Base-by-base conservation (phyloP, 352 stramenopile species). In the Peronospora tabacina region DNA sequence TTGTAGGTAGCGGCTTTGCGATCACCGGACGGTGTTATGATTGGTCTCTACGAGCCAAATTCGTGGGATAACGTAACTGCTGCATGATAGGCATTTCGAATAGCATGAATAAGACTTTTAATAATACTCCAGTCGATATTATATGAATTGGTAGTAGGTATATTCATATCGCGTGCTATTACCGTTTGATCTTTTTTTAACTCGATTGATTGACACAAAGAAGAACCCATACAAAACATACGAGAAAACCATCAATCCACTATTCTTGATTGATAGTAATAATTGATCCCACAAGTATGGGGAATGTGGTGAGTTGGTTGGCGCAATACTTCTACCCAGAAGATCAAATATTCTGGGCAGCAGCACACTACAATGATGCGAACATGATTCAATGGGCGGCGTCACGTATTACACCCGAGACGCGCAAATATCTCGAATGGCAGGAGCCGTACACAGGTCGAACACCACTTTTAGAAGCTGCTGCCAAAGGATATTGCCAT, bases 1-100 rank as follows among this genome's bases (percentile, higher is more conserved):
- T 58, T 32, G 26, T 51, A 92, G 77, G 78, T 96, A 32, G 87
- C 85, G 10, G 79, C 83, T 12, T 38, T 96, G 30, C 87, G 87
- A 16, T 94, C 81, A 17, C 87, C 87, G 0, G 87, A 96, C 55
- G 87, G 87, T 35, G 81, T 94, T 44, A 96, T 96, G 87, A 94
- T 96, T 47, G 87, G 87, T 3, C 70, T 96, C 19, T 96, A 95
- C 57, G 84, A 95, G 52, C 80, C 85, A 19, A 94, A 95, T 53
- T 82, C 79, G 39, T 89, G 78, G 79, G 79, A 89, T 5, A 88
- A 84, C 41, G 82, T 88, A 37, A 92, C 82, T 42, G 89, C 82
- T 6, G 73, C 67, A 58, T 90, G 59, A 63, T 50, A 16, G 3
- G 22, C 3, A 22, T 22, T 22, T 22, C 4, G 2, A 4, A 22